Conservation (phyloP, 2,329 filamentous ascomycete genomes). For the Catunica adiposa region DNA sequence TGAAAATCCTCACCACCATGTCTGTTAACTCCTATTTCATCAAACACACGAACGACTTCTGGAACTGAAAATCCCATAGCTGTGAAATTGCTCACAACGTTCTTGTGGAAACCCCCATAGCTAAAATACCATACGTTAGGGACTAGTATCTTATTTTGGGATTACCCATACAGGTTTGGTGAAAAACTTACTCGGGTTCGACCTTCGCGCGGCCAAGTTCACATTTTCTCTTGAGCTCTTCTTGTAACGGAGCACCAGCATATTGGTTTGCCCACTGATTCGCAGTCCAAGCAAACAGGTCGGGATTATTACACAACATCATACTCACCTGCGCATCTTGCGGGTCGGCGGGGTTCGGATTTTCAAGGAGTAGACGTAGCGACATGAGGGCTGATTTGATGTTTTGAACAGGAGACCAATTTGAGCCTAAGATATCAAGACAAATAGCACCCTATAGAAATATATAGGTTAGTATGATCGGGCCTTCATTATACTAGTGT, state of each 20-base stretch:
- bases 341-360: slow-evolving; percentile 87
- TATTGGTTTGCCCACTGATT: slow-evolving; percentile 80
- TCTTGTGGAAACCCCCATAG: slow-evolving; percentile 75
- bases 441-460: slow-evolving; percentile 72
- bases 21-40: slow-evolving; percentile 44
- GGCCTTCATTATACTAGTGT: too few relatives aligned
- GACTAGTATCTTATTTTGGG: not conserved
- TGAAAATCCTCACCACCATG: slow-evolving; percentile 67
- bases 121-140: slow-evolving; percentile 25
- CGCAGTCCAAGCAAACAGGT: slow-evolving; percentile 64
- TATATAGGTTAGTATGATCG: not conserved
- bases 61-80: slow-evolving; percentile 85
- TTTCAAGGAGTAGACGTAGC: slow-evolving; percentile 80
- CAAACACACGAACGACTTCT: slow-evolving; percentile 44
- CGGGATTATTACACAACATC: slow-evolving; percentile 68
- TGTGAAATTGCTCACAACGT: slow-evolving; percentile 68
- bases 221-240: not conserved
- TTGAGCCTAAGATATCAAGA: slow-evolving; percentile 73
- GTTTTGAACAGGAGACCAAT: slow-evolving; percentile 91
- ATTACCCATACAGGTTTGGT: not conserved
- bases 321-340: slow-evolving; percentile 90
- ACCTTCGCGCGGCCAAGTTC: not conserved
- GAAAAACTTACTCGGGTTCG: slow-evolving; percentile 17
- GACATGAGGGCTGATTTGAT: slow-evolving; percentile 92
- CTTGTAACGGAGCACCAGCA: slow-evolving; percentile 51